Evolutionary conservation across 2,329 filamentous ascomycete genomes (phyloP).

Genomic region (Venturia pyrina): DNA sequence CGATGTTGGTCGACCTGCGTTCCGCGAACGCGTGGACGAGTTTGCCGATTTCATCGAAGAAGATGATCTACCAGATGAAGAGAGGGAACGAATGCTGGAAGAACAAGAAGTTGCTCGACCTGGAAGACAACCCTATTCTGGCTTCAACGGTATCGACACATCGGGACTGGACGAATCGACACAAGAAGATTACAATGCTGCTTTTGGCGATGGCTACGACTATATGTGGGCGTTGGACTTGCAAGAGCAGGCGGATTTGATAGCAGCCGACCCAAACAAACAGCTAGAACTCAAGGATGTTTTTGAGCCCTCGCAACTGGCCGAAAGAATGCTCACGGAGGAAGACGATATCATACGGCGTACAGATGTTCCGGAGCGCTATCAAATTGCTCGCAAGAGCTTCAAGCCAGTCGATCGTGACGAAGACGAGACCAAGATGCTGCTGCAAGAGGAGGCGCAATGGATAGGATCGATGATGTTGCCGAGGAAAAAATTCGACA

Average conservation of each 20-base stretch:
- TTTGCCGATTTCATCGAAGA: conserved; percentile 84
- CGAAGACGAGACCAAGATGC: conserved; percentile 56
- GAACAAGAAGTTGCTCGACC: conserved; percentile 83
- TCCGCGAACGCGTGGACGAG: conserved; percentile 21
- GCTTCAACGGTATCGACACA: conserved; percentile 62
- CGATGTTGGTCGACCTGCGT: conserved; percentile 21
- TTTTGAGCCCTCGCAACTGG: conserved; percentile 90
- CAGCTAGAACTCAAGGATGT: conserved; percentile 92
- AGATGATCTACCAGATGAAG: conserved; percentile 81
- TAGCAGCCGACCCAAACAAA: conserved; percentile 67
- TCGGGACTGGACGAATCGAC: conserved; percentile 84
- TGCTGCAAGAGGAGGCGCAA: conserved; percentile 69
- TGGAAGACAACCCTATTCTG: conserved; percentile 56
- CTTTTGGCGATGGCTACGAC: conserved; percentile 91
- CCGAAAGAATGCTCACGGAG: conserved; percentile 89
- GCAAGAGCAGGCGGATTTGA: conserved; percentile 74
- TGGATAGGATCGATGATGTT: conserved; percentile 91
- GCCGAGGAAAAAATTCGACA: conserved; percentile 68
- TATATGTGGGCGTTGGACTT: conserved; percentile 90
- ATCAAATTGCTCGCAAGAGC: conserved; percentile 80
- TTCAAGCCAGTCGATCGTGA: conserved; percentile 76
- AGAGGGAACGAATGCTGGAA: conserved; percentile 65
- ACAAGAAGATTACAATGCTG: conserved; percentile 89
- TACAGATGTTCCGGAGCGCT: conserved; percentile 84
- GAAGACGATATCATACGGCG: conserved; percentile 86